Conservation (phyloP, 2,329 filamentous ascomycete species). For the Xylariaceae sp. region DNA sequence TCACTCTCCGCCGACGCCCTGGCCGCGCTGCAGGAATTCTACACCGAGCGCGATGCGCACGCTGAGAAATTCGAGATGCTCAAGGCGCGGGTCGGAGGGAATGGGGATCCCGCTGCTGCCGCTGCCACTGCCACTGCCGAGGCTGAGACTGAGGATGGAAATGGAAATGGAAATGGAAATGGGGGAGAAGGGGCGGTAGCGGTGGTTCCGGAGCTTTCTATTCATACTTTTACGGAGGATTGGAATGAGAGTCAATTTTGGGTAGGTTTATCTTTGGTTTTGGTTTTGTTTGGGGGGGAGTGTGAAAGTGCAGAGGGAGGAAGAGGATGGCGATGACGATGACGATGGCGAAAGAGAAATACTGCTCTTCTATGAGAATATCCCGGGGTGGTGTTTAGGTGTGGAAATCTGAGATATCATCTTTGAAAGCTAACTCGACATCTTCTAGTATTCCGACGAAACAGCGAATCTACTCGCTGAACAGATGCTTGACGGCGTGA, state of each 20-base stretch:
- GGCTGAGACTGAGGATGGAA: not conserved
- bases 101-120: conserved; percentile 30
- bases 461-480: conserved; percentile 60
- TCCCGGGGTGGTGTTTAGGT: not conserved
- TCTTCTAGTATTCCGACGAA: conserved; percentile 59
- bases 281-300: not conserved
- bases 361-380: not conserved
- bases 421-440: not conserved
- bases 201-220: conserved; percentile 38
- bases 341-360: not conserved
- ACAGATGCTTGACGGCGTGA: conserved; percentile 59
- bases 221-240: conserved; percentile 70
- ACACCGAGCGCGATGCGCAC: conserved; percentile 63
- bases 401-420: not conserved
- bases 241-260: conserved; percentile 85
- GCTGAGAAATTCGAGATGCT: conserved; percentile 63
- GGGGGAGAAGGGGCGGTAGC: not conserved
- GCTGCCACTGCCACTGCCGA: not conserved
- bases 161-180: no score
- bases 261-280: conserved; percentile 40
- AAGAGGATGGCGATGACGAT: not conserved
- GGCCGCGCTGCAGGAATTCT: conserved; percentile 66
- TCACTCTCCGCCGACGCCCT: conserved; percentile 62
- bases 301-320: not conserved
- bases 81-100: conserved; percentile 57